These are phyloP conservation scores for Sporothrix euskadiensis DNA, from an alignment of 2,329 filamentous ascomycete genomes.

Conservation along the genomic window DNA sequence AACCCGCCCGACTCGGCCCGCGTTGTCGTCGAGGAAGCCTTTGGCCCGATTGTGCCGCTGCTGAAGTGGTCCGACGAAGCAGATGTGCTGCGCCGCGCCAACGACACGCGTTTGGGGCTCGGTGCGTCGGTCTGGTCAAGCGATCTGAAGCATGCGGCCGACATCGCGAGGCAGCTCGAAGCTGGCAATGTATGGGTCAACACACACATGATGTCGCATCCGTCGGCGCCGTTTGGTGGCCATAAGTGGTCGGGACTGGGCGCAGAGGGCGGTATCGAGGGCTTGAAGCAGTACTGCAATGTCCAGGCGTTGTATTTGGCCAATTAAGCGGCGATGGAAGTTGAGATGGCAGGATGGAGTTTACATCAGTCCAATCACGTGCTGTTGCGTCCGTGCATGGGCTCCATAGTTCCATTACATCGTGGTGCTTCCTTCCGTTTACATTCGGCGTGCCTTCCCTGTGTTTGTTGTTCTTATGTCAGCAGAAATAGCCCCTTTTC, in stretches of 20 bases:
- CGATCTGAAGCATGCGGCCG: slow-evolving; percentile 48
- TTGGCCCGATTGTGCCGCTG: slow-evolving; percentile 47
- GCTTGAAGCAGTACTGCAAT: slow-evolving; percentile 40
- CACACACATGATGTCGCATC: slow-evolving; percentile 42
- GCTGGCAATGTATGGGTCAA: slow-evolving; percentile 59
- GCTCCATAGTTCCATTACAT: not conserved
- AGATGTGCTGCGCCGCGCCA: slow-evolving; percentile 49
- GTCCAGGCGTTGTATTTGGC: slow-evolving; percentile 14
- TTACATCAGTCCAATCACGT: not conserved
- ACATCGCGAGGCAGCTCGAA: slow-evolving; percentile 50
- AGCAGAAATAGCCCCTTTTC: not conserved
- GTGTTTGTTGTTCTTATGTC: not conserved
- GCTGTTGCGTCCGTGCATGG: not conserved
- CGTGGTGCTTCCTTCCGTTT: not conserved
- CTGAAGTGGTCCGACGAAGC: slow-evolving; percentile 47
- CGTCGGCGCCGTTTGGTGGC: slow-evolving; percentile 49
- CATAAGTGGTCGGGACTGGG: slow-evolving; percentile 54
- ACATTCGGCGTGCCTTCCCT: not conserved
- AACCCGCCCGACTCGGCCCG: slow-evolving; percentile 57
- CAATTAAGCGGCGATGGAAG: not conserved
- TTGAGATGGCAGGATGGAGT: not conserved
- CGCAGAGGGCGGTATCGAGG: slow-evolving; percentile 44
- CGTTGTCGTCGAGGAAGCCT: slow-evolving; percentile 56
- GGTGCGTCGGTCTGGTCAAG: slow-evolving; percentile 55
- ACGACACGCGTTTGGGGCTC: slow-evolving; percentile 52